Evolutionary conservation across 768 basidiomycete genomes (phyloP).

Genomic region (Boletus pseudo-olivaceus): DNA sequence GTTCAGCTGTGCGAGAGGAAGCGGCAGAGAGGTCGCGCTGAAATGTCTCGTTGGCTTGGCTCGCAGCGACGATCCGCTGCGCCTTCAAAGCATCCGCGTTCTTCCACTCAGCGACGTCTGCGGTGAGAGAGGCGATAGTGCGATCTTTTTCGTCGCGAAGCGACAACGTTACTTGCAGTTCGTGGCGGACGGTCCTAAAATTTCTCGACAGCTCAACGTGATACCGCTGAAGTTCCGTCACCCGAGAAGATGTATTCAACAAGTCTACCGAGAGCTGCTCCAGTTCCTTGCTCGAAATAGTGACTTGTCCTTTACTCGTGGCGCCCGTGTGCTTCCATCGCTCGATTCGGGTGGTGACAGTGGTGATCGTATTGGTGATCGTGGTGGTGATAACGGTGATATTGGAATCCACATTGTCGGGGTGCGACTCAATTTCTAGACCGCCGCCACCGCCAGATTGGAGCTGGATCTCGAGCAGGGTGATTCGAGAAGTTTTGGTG

Average conservation of each 20-base stretch:
- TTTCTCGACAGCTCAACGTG: neutral
- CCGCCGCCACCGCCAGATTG: neutral
- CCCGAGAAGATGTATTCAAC: neutral
- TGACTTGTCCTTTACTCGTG: neutral
- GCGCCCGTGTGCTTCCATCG: neutral
- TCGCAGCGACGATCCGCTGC: no score
- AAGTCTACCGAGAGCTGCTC: neutral
- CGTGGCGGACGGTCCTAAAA: neutral
- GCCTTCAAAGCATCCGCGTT: neutral
- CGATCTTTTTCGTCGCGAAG: neutral
- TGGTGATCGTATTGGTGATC: neutral
- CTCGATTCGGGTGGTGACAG: neutral
- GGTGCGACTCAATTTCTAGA: neutral
- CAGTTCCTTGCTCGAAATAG: constrained; percentile 1
- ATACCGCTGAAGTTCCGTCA: neutral
- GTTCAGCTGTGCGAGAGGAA: neutral
- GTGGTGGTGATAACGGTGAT: neutral
- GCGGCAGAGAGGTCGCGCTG: neutral
- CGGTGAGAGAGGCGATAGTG: neutral
- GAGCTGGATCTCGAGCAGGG: constrained; percentile 1
- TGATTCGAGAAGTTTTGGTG: neutral
- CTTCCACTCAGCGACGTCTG: neutral
- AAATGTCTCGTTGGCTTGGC: neutral
- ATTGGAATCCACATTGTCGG: neutral
- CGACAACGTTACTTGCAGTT: neutral